A percentile compares a stretch with the other conserved stretches of the same genome.
These are phyloP conservation scores for Dothiorella sarmentorum DNA, from an alignment of 2,329 filamentous ascomycete species.

Conservation along the genomic window DNA sequence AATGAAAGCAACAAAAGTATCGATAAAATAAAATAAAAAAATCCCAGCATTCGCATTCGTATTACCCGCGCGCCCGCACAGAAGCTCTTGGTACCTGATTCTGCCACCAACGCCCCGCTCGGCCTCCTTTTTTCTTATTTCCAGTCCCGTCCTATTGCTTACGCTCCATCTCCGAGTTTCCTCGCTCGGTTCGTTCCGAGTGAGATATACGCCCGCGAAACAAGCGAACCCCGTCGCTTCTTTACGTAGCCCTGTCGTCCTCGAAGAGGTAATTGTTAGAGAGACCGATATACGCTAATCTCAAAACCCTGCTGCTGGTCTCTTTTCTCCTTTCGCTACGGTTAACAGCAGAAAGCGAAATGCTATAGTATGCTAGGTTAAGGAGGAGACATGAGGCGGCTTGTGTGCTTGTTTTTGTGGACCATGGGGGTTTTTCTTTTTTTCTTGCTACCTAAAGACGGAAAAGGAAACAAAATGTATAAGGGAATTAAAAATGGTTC, in stretches of 20 bases:
- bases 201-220: slow-evolving; percentile 2
- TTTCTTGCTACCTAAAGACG: not conserved
- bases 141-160: not conserved
- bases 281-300: not conserved
- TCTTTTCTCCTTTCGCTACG: not conserved
- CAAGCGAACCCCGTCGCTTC: not conserved
- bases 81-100: no score
- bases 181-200: not conserved
- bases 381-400: not conserved
- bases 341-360: not conserved
- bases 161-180: not conserved
- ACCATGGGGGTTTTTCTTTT: not conserved
- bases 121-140: not conserved
- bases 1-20: no score
- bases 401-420: not conserved
- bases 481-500: slow-evolving; percentile 12
- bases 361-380: not conserved
- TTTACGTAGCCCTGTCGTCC: not conserved
- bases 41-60: no score
- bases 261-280: not conserved
- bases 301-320: not conserved
- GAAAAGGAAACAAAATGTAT: not conserved
- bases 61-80: no score
- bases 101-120: no score
- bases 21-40: no score